Base-by-base conservation (phyloP, 2,329 filamentous ascomycete genomes). In the Alternaria sp. region DNA sequence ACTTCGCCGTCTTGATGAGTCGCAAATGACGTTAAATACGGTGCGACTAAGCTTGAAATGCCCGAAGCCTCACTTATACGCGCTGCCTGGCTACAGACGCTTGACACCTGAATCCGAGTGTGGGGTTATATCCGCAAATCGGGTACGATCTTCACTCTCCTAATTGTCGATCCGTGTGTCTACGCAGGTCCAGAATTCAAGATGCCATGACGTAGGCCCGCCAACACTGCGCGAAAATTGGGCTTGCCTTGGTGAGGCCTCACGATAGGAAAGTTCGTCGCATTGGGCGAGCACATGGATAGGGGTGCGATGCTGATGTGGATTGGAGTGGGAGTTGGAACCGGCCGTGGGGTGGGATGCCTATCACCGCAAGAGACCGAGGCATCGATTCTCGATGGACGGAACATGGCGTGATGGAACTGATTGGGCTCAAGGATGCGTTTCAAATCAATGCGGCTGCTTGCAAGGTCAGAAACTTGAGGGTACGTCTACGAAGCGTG, bases 111-210 rank as follows among this genome's bases (percentile, higher is more conserved):
- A 57, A 49, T 21, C 47, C 41, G 21, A 28, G 25, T 50, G 37
- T 26, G 44, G 49, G 28, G 47, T 54, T 30, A 53, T 54, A 33
- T 49, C 25, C 46, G 23, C 23, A 41, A 47, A 56, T 28, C 49
- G 53, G 46, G 44, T 57, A 54, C 23, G 61, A 64, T 68, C 57
- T 53, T 45, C 65, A 51, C 20, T 43, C 49, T 55, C 44, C 63
- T 66, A 68, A 60, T 43, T 60, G 70, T 67, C 68, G 68, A 73
- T 73, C 71, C 61, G 45, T 54, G 33, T 60, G 58, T 58, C 60
- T 59, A 58, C 56, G 50, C 50, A 64, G 58, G 61, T 68, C 68
- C 60, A 73, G 68, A 72, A 49, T 47, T 57, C 37, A 18, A 47
- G 46, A 26, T 25, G 44, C 49, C 56, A 70, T 73, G 68, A 73